Conservation (phyloP, 805 yeast species). For the Saturnispora quitensis region DNA sequence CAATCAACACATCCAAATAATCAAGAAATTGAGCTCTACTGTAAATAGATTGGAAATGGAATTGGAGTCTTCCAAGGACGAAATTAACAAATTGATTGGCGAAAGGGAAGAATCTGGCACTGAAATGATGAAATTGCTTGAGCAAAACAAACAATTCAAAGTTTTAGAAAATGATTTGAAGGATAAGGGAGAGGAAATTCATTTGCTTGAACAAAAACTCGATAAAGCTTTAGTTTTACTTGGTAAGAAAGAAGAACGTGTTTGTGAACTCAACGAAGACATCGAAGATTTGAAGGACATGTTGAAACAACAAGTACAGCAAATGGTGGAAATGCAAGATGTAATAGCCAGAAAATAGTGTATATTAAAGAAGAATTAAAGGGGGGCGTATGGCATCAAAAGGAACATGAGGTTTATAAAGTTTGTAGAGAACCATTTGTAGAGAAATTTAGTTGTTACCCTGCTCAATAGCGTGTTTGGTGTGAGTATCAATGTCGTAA, state of each 20-base stretch:
- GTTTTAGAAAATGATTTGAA: slow-evolving; percentile 22
- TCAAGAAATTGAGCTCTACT: slow-evolving; percentile 66
- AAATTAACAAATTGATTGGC: slow-evolving; percentile 39
- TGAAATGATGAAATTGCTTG: slow-evolving; percentile 54
- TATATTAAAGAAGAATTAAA: not conserved
- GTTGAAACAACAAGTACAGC: slow-evolving; percentile 77
- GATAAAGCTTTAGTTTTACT: slow-evolving; percentile 55
- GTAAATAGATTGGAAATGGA: slow-evolving; percentile 78
- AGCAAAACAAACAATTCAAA: slow-evolving; percentile 40
- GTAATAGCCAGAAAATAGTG: slow-evolving; percentile 9
- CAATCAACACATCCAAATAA: slow-evolving; percentile 43
- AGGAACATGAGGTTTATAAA: not conserved
- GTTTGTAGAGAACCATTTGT: not conserved
- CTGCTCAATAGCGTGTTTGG: slow-evolving; percentile 53
- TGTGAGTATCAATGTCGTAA: slow-evolving; percentile 68
- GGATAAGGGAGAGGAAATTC: slow-evolving; percentile 16
- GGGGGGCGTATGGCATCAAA: not conserved
- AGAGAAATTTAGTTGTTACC: slow-evolving; percentile 37
- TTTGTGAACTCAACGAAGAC: slow-evolving; percentile 80
- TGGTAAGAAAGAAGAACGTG: slow-evolving; percentile 82
- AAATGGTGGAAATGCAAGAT: slow-evolving; percentile 60
- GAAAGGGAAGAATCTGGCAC: slow-evolving; percentile 62
- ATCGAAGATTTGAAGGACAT: slow-evolving; percentile 82
- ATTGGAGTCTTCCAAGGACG: slow-evolving; percentile 53
- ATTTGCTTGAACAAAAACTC: slow-evolving; percentile 16